Evolutionary conservation across 768 basidiomycete species (phyloP).

Genomic region (Cantharellus anzutake): DNA sequence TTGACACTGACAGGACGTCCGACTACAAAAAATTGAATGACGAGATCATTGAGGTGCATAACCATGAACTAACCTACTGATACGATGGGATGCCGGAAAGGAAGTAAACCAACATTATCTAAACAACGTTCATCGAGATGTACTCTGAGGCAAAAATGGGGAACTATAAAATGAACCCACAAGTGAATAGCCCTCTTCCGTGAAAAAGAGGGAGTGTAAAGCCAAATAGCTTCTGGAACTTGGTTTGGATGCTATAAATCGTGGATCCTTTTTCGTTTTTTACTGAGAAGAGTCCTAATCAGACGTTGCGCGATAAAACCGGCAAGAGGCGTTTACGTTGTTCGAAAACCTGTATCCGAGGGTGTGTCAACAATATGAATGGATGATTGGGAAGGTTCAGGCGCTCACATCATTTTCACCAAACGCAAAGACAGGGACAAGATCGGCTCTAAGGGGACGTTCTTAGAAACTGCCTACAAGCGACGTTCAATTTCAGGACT

Average conservation of each 20-base stretch:
- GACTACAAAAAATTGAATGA: slow-evolving; percentile 26
- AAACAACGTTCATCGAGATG: not conserved
- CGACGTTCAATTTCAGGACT: slow-evolving; percentile 8
- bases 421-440: slow-evolving; percentile 96
- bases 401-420: slow-evolving; percentile 87
- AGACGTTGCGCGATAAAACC: not conserved
- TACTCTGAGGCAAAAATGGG: not conserved
- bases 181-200: slow-evolving; percentile 86
- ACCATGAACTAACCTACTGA: slow-evolving; percentile 61
- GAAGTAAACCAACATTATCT: slow-evolving; percentile 94
- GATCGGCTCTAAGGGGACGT: slow-evolving; percentile 47
- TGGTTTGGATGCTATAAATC: slow-evolving; percentile 68
- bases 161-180: slow-evolving; percentile 25
- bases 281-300: not conserved
- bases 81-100: slow-evolving; percentile 88
- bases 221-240: slow-evolving; percentile 81
- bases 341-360: slow-evolving; percentile 56
- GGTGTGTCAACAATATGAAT: not conserved
- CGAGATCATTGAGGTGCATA: not conserved
- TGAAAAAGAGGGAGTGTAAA: slow-evolving; percentile 97
- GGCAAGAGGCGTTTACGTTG: slow-evolving; percentile 40
- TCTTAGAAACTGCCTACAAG: slow-evolving; percentile 2
- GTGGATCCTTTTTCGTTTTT: slow-evolving; percentile 82
- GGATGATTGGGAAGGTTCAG: not conserved
- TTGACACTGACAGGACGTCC: slow-evolving; percentile 73